phyloP scores from a whole-genome alignment of 306 rosid genomes.

The Citrullus colocynthis region DNA sequence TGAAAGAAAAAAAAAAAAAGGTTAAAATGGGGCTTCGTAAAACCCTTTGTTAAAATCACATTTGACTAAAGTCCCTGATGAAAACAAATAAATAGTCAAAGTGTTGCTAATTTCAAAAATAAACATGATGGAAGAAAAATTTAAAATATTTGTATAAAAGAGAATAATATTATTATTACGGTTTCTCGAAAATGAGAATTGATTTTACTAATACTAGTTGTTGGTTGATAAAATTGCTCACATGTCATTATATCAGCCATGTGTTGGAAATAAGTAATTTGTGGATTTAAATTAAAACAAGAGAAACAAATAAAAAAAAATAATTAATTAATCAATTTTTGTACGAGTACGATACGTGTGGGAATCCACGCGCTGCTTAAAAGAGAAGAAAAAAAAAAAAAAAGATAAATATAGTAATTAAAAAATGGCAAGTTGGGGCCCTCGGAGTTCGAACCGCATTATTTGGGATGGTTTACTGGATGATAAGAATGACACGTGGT shows the following conservation, averaged over 20 bases:
- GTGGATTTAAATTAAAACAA: too few relatives aligned
- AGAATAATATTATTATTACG: not conserved
- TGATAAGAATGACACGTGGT: slow-evolving; percentile 13
- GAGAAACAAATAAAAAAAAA: not conserved
- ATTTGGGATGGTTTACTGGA: not conserved
- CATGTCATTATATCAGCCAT: not conserved
- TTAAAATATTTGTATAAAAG: not conserved
- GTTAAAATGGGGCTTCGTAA: too few relatives aligned
- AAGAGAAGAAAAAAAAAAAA: too few relatives aligned
- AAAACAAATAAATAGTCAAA: not conserved
- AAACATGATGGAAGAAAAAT: not conserved
- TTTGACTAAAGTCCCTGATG: too few relatives aligned
- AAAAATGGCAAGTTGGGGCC: not conserved
- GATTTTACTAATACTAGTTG: not conserved
- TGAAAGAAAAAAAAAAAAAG: too few relatives aligned
- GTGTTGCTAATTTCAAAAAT: not conserved
- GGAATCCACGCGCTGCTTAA: not conserved
- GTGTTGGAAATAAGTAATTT: not conserved
- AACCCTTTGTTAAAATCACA: too few relatives aligned
- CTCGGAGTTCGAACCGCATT: not conserved
- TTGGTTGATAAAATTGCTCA: not conserved
- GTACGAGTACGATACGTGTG: not conserved
- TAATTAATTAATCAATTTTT: too few relatives aligned
- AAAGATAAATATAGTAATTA: too few relatives aligned
- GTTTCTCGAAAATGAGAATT: not conserved